These are phyloP conservation scores for Candida jianshihensis DNA, from an alignment of 805 yeast species.

Conservation along the genomic window DNA sequence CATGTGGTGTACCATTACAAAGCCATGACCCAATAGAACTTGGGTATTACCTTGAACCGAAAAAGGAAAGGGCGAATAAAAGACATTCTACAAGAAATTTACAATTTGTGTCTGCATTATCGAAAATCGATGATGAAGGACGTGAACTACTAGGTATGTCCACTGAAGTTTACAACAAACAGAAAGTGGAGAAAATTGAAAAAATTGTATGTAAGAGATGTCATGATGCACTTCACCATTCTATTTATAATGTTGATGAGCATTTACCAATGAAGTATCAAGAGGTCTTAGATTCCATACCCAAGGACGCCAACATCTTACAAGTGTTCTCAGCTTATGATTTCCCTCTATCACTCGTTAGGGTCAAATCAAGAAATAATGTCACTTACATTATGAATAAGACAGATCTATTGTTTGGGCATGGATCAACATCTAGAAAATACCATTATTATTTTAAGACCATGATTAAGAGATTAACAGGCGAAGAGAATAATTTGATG, in stretches of 20 bases:
- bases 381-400: constrained; percentile 30
- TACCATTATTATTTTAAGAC: constrained; percentile 26
- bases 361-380: constrained; percentile 15
- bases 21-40: constrained; percentile 24
- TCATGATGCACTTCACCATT: constrained; percentile 40
- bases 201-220: constrained; percentile 45
- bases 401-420: constrained; percentile 36
- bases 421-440: constrained; percentile 23
- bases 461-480: constrained; percentile 28
- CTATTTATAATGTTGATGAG: constrained; percentile 30
- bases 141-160: constrained; percentile 8
- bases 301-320: constrained; percentile 39
- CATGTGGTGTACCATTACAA: constrained; percentile 57
- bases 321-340: constrained; percentile 63
- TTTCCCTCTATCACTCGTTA: constrained; percentile 48
- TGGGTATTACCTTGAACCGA: constrained; percentile 38
- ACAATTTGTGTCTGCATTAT: constrained; percentile 14
- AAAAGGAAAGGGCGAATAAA: constrained; percentile 4
- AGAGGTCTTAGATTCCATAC: constrained; percentile 29
- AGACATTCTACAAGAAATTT: constrained; percentile 10
- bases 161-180: neutral
- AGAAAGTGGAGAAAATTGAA: constrained; percentile 5
- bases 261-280: constrained; percentile 25
- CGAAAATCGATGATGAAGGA: constrained; percentile 20
- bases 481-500: constrained; percentile 26